phyloP scores from a whole-genome alignment of 352 stramenopile species.

The Peronospora farinosa region DNA sequence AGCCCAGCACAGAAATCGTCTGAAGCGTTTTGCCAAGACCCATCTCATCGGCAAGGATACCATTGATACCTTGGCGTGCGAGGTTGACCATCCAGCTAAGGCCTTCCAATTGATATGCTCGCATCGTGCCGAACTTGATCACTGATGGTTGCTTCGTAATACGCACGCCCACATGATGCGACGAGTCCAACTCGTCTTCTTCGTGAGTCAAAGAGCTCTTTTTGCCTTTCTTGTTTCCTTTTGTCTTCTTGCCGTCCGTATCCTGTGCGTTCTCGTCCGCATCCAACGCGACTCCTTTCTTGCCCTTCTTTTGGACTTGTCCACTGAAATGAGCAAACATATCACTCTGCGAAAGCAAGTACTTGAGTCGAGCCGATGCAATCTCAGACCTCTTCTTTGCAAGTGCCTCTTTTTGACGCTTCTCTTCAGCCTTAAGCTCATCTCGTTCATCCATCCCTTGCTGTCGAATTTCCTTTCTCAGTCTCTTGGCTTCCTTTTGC shows the following conservation, averaged over 20 bases:
- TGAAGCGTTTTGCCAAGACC: conserved; percentile 97
- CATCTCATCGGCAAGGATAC: conserved; percentile 97
- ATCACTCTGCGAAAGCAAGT: conserved; percentile 94
- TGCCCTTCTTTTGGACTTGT: conserved; percentile 61
- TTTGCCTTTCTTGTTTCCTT: conserved; percentile 57
- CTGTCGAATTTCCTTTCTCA: conserved; percentile 68
- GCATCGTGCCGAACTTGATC: conserved; percentile 93
- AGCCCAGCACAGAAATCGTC: conserved; percentile 83
- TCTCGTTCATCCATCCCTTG: conserved; percentile 64
- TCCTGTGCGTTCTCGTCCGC: conserved; percentile 43
- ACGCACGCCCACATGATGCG: conserved; percentile 78
- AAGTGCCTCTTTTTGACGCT: conserved; percentile 73
- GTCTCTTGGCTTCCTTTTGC: conserved; percentile 59
- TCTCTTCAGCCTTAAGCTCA: conserved; percentile 68
- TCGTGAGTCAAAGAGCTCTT: conserved; percentile 82
- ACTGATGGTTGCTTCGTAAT: conserved; percentile 87
- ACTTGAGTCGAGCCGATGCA: conserved; percentile 85
- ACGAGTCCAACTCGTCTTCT: conserved; percentile 69
- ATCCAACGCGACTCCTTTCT: conserved; percentile 20
- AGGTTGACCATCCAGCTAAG: conserved; percentile 98
- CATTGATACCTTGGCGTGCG: conserved; percentile 98
- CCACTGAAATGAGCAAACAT: conserved; percentile 97
- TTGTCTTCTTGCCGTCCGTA: conserved; percentile 38
- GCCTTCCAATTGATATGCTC: conserved; percentile 97
- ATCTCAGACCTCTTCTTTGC: conserved; percentile 75